Conservation (phyloP, 1,284 basidiomycete genomes). For the Rhodofomes roseus region DNA sequence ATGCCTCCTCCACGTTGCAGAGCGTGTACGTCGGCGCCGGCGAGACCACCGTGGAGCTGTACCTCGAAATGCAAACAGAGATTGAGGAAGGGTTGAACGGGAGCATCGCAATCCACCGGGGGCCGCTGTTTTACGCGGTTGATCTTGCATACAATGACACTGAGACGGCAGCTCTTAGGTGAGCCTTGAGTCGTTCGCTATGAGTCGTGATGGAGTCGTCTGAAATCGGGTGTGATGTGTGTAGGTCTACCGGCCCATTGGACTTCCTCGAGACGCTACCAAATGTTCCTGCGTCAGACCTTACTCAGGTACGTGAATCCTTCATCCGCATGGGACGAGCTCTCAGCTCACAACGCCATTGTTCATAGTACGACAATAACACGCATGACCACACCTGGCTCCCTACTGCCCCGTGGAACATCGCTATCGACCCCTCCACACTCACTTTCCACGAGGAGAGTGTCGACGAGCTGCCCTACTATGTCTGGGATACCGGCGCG, state of each 20-base stretch:
- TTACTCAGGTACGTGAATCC: not conserved
- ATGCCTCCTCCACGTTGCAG: conserved; percentile 38
- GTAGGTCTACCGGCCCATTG: conserved; percentile 16
- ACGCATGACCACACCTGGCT: conserved; percentile 3
- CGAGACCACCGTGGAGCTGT: not conserved
- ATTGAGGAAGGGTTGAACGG: conserved; percentile 45
- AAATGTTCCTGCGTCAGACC: not conserved
- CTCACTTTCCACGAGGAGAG: conserved; percentile 40
- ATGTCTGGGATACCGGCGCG: conserved; percentile 49
- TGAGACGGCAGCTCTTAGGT: not conserved
- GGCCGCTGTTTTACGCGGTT: conserved; percentile 50
- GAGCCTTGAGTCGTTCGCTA: not conserved
- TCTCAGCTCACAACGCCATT: not conserved
- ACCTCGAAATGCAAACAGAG: not conserved
- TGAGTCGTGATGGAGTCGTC: not conserved
- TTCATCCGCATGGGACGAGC: not conserved
- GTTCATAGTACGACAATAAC: not conserved
- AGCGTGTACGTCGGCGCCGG: conserved; percentile 43
- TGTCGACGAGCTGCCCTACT: conserved; percentile 42
- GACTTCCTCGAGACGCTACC: conserved; percentile 31
- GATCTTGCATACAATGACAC: not conserved
- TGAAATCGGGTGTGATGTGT: too few species aligned
- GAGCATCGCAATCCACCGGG: conserved; percentile 52
- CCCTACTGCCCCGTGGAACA: conserved; percentile 47
- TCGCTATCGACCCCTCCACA: conserved; percentile 53